Base-by-base conservation (phyloP, 495 filamentous ascomycete species). In the Entonaema liquescens region DNA sequence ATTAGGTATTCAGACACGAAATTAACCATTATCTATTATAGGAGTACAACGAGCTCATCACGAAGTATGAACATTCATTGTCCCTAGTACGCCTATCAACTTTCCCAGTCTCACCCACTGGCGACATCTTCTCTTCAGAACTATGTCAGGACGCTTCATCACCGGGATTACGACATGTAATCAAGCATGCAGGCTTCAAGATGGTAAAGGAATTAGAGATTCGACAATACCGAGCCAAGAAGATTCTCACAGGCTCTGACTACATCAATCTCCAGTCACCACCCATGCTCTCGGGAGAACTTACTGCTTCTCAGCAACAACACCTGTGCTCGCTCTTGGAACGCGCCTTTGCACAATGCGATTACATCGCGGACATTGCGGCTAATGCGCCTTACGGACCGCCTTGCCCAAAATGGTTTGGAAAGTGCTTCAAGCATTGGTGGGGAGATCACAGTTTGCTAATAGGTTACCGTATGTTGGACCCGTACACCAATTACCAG, bases 201-300 rank as follows among this genome's bases (percentile, higher is more conserved):
- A 65, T 78, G 57, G 28, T 71, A 1, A 28, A 38, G 21, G 80
- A 82, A 28, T 40, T 79, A 3, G 72, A 78, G 19, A 54, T 36
- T 8, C 76, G 80, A 2, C 19, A 66, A 2, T 33, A 12, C 13
- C 67, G 73, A 1, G 62, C 73, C 38, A 59, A 74, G 7, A 19
- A 35, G 3, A 50, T 82, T 12, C 55, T 79, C 33, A 23, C 17
- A 0, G 26, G 47, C 6, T 44, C 44, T 35, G 28, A 12, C 0
- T 50, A 13, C 21, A 25, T 64, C 38, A 42, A 47, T 15, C 25
- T 71, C 6, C 7, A 38, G 1, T 13, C 21, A 0, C 35, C 56
- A 0, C 49, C 49, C 38, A 8, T 17, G 29, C 15, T 5, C 15
- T 5, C 74, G 1, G 59, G 42, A 5, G 12, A 19, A 3, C 42